Conservation (phyloP, 2,329 filamentous ascomycete species). For the Aureobasidium sp. region DNA sequence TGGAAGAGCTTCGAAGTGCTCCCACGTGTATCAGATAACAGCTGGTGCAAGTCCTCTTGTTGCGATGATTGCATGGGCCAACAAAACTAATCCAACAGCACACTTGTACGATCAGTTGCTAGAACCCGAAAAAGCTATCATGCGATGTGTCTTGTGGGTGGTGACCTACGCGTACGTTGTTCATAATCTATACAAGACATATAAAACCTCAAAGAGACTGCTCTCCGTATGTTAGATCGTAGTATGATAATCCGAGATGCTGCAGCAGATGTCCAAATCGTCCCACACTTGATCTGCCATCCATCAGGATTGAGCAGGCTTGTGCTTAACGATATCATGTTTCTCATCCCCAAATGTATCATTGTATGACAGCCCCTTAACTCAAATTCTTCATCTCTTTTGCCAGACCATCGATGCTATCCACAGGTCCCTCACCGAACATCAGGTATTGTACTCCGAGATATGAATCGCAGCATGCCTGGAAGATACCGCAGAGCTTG, state of each 20-base stretch:
- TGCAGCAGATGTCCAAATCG: not conserved
- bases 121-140: not conserved
- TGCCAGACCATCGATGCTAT: constrained; percentile 8
- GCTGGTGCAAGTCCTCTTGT: too few relatives aligned
- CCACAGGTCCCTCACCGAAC: constrained; percentile 51
- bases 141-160: not conserved
- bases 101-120: not conserved
- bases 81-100: too few relatives aligned
- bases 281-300: not conserved
- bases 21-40: not conserved
- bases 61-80: too few relatives aligned
- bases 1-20: not conserved
- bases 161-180: not conserved
- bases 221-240: not conserved
- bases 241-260: not conserved
- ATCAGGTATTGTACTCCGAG: constrained; percentile 68
- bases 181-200: not conserved
- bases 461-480: constrained; percentile 67
- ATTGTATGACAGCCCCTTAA: not conserved
- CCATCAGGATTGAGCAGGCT: too few relatives aligned
- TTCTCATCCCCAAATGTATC: not conserved
- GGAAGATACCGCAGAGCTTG: constrained; percentile 75
- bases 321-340: not conserved
- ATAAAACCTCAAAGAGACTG: not conserved
- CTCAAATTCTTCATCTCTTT: constrained; percentile 17